Base-by-base conservation (phyloP, 2,329 filamentous ascomycete species). In the Fusarium chaquense region DNA sequence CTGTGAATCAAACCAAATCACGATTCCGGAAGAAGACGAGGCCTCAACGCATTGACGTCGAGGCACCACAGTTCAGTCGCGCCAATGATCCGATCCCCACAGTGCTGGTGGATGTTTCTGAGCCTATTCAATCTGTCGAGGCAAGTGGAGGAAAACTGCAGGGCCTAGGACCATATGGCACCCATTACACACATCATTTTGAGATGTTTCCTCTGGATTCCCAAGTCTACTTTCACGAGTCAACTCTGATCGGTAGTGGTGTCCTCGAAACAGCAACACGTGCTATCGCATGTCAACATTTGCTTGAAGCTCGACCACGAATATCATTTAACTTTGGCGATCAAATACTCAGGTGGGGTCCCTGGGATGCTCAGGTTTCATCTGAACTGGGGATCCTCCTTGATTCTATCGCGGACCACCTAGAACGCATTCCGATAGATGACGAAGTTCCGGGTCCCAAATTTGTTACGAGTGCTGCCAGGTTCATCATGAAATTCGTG, bases 381-480 rank as follows among this genome's bases (percentile, higher is more conserved):
- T 90, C 88, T 5, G 88, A 91, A 69, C 70, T 90, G 22, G 88
- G 89, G 3, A 81, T 90, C 40, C 77, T 89, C n/a, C 79, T 89
- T 61, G 89, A 91, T 75, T 87, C 84, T 76, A 78, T 90, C 33
- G 75, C 79, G 13, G 87, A 89, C 35, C 80, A 85, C 46, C 60
- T 81, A n/a, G 76, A 78, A 61, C 60, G 49, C 12, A 20, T 24
- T 20, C 33, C 45, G 3, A 44, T 26, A 18, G 47, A 53, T 13
- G 40, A 51, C 8, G 58, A 50, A 26, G 32, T 46, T 6, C 9
- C 55, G 6, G 58, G 69, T 66, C 12, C 72, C 65, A n/a, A 60
- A 57, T 43, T 67, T 43, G 62, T 74, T 30, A 38, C 75, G 5
- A 72, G 78, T 18, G 78, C 78, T 33, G 80, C 81, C 3, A 75